These are phyloP conservation scores for Arachnomyces sp. DNA, from an alignment of 2,329 filamentous ascomycete species.

Conservation along the genomic window DNA sequence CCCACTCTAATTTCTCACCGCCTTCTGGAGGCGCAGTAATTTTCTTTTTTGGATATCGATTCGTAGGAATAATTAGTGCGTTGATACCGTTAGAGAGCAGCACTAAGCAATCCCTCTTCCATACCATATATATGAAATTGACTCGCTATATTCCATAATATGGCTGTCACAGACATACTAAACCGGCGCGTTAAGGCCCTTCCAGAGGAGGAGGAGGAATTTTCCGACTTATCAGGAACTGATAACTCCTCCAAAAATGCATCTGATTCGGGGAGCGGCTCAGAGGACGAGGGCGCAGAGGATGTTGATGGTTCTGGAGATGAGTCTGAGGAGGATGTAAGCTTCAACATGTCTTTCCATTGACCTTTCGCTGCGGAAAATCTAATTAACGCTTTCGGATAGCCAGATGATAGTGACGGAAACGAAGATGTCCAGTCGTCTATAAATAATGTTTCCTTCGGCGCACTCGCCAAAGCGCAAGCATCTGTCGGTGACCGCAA, in stretches of 20 bases:
- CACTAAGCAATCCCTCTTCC: too few species aligned
- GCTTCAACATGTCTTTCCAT: slow-evolving; percentile 10
- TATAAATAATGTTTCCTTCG: slow-evolving; percentile 68
- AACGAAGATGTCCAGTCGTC: slow-evolving; percentile 31
- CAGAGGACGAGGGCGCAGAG: slow-evolving; percentile 12
- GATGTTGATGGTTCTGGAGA: slow-evolving; percentile 13
- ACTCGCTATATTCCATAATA: slow-evolving; percentile 10
- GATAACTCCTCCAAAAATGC: slow-evolving; percentile 5
- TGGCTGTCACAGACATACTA: slow-evolving; percentile 32
- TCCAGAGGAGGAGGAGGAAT: slow-evolving; percentile 24
- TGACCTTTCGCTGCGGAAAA: slow-evolving; percentile 16
- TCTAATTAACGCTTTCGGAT: slow-evolving; percentile 21
- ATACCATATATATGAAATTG: too few species aligned
- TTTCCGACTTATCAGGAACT: slow-evolving; percentile 21
- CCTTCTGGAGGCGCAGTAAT: slow-evolving; percentile 20
- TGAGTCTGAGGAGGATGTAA: slow-evolving; percentile 10
- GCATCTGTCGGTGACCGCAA: slow-evolving; percentile 51
- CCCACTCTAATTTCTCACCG: slow-evolving; percentile 16
- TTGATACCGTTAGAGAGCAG: too few species aligned
- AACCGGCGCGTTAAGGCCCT: slow-evolving; percentile 36
- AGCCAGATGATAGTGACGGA: slow-evolving; percentile 26
- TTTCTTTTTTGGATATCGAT: slow-evolving; percentile 12
- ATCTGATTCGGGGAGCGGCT: slow-evolving; percentile 6
- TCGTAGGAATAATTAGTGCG: slow-evolving; percentile 7
- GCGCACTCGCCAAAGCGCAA: slow-evolving; percentile 81